Evolutionary conservation across 176 grass and related monocot genomes (phyloP), one percentile per base, ranked within the genome.

Genomic region (Musa itinerans): DNA sequence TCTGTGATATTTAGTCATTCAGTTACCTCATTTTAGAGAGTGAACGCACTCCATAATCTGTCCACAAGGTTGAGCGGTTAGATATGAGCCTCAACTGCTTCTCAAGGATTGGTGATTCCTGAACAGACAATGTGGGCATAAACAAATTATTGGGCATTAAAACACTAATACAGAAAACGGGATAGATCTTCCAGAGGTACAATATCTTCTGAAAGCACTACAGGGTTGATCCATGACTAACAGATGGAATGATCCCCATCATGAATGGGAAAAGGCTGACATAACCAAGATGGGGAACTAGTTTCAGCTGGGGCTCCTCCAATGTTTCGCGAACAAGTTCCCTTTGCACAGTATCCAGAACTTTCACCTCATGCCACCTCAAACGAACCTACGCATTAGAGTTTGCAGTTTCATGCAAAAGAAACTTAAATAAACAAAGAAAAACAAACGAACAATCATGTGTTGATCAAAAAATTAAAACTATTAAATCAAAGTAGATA

Each of bases 281-380:
- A 82, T 93, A 98, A 71, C 94, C 94, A 90, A 98, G 79, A 89
- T 98, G 94, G 21, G 94, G 94, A 78, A 98, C 88, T 79, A 98
- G 77, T 82, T 81, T 76, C 50, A 93, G 78, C 48, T 87, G 83
- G 50, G 94, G 94, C 52, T 69, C 77, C 76, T 87, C 84, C 56
- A 85, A 67, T 87, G 94, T 91, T 73, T 93, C 94, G 34, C 94
- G 81, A 78, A 98, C 80, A 62, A 93, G 75, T 71, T 97, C 94
- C 58, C 84, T 82, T 68, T 75, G 88, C 68, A 89, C 64, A 73
- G 24, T 69, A 68, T 93, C 86, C 61, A 72, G 85, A 59, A 82
- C 83, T 76, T 72, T 90, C 62, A 84, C 62, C 74, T 93, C 86
- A 59, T 81, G 82, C 94, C 94, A 93, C 87, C 86, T 93, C 88